Base-by-base conservation (phyloP, 495 filamentous ascomycete species). In the Aspergillus sparsus region DNA sequence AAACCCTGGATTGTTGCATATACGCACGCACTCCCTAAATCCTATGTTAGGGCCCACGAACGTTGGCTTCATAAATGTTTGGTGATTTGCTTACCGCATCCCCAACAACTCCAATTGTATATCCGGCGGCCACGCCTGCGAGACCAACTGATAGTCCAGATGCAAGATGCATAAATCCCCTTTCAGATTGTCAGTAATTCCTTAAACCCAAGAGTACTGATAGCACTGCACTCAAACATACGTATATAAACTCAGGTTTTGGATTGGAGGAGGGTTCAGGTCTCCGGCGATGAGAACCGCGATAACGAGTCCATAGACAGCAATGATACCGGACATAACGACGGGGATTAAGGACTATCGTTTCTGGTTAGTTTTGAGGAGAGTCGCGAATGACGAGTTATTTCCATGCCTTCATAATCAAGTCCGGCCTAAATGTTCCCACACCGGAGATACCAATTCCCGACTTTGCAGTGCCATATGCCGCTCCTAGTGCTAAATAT, bases 291-390 rank as follows among this genome's bases (percentile, higher is more conserved):
- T 98, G 35, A 99, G 83, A 67, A 99, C 94, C 15, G 93, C 86
- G 63, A 99, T 90, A 63, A 99, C 94, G 47, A 99, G 89, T 37
- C 92, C 87, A 77, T 99, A 99, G 63, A 99, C 95, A 37, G 94
- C 94, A 65, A 99, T 92, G 70, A 99, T 99, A 83, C 94, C 94
- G 70, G 94, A 95, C 94, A 99, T 99, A 79, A 99, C 91, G 63
- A 98, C 93, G 55, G 93, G 94, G 68, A 95, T 93, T 39, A 97
- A 81, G 49, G 90, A 96, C 92, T 93, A 63, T 55, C 45, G 27
- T 13, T 12, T 44, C 67, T 27, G 65, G 71, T 63, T 73, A 69
- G 41, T 50, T 21, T 9, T 27, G 15, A 37, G 33, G 31, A 15
- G 33, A 56, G 34, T 3, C 13, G 21, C 21, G 21, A 27, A 27